These are phyloP conservation scores for Leucaena leucocephala DNA, from an alignment of 306 rosid genomes.

Conservation along the genomic window DNA sequence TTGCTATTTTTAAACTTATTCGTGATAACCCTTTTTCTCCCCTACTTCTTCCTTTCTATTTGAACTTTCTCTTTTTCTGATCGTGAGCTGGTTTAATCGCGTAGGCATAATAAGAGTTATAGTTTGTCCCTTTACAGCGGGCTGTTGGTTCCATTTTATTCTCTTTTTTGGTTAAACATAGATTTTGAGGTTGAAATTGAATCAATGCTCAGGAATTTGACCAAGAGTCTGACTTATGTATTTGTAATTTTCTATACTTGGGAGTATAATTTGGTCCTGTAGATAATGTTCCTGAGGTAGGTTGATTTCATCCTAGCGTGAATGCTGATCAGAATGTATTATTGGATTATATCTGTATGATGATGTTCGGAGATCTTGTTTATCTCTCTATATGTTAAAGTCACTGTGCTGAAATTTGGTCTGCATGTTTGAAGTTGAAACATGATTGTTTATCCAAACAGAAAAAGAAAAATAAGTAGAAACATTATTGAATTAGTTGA, in stretches of 20 bases:
- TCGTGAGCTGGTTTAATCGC: background rate
- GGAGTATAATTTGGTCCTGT: background rate
- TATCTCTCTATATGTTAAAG: background rate
- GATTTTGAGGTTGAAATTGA: background rate
- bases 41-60: background rate
- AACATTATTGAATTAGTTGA: constrained; percentile 8
- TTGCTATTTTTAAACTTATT: background rate
- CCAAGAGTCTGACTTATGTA: background rate
- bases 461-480: background rate
- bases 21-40: background rate
- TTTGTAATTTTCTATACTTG: background rate
- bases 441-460: background rate
- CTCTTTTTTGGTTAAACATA: background rate
- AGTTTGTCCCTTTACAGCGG: background rate
- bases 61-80: background rate
- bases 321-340: background rate
- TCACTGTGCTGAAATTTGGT: background rate
- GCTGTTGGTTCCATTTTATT: background rate
- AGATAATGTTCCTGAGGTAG: background rate
- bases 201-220: background rate
- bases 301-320: background rate
- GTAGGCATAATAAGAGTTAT: background rate
- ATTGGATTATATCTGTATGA: background rate
- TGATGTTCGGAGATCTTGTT: constrained; percentile 15
- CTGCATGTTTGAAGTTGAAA: background rate